phyloP scores from a whole-genome alignment of 108 stramenopile genomes.

The Pseudonitzschia multiseries region DNA sequence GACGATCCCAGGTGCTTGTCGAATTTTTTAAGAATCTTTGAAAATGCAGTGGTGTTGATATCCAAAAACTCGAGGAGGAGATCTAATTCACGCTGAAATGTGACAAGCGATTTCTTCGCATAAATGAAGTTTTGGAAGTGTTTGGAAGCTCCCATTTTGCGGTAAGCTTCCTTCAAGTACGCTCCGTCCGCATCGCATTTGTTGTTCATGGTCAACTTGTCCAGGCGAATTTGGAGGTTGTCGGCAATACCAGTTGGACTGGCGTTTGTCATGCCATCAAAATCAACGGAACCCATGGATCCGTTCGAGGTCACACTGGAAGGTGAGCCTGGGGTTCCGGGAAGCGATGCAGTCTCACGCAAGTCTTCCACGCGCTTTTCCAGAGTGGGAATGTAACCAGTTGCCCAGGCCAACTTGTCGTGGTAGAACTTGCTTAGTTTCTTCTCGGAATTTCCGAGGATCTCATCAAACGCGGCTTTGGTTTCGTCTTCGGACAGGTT shows the following conservation, averaged over 20 bases:
- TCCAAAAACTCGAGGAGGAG: constrained; percentile 53
- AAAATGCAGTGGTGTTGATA: constrained; percentile 59
- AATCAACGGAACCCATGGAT: constrained; percentile 14
- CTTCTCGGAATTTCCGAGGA: constrained; percentile 44
- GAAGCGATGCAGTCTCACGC: constrained; percentile 24
- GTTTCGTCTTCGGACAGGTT: constrained; percentile 21
- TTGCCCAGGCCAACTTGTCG: constrained; percentile 58
- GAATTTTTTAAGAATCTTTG: constrained; percentile 70
- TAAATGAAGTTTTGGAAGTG: constrained; percentile 61
- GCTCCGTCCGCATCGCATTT: constrained; percentile 18
- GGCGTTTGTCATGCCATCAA: constrained; percentile 7
- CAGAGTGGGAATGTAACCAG: constrained; percentile 44
- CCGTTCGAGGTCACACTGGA: constrained; percentile 13
- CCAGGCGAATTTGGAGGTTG: constrained; percentile 8
- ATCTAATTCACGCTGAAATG: constrained; percentile 40
- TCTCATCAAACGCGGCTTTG: constrained; percentile 19
- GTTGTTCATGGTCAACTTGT: constrained; percentile 13
- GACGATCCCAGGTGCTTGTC: constrained; percentile 54
- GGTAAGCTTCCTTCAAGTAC: constrained; percentile 52
- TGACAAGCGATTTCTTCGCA: constrained; percentile 51
- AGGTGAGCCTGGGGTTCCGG: constrained; percentile 22
- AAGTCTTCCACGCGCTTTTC: constrained; percentile 47
- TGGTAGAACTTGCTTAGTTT: constrained; percentile 58
- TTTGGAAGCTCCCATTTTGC: constrained; percentile 40
- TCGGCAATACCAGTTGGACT: constrained; percentile 25